A percentile compares a stretch with the other conserved stretches of the same genome.
Conservation (phyloP, 257 asterid genomes). For the Handroanthus guayacan region DNA sequence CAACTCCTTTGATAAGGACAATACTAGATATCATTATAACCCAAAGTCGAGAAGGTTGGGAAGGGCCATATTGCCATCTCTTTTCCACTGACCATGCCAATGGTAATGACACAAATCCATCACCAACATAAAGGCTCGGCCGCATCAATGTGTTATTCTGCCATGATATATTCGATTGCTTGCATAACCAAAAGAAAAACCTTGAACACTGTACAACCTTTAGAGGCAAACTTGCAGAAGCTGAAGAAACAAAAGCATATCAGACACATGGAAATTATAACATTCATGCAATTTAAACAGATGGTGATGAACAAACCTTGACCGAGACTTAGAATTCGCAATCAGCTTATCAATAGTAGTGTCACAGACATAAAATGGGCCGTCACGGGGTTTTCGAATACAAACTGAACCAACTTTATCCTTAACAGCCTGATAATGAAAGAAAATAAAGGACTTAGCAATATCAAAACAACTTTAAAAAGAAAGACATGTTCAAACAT, state of each 20-base stretch:
- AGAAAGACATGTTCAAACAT: slow-evolving; percentile 20
- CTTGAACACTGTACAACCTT: slow-evolving; percentile 79
- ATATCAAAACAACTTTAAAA: slow-evolving; percentile 20
- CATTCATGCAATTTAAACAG: not conserved
- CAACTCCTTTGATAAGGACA: too few relatives aligned
- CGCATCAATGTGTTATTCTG: slow-evolving; percentile 82
- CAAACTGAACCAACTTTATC: slow-evolving; percentile 90
- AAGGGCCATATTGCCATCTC: too few relatives aligned
- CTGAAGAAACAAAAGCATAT: slow-evolving; percentile 51
- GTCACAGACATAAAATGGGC: slow-evolving; percentile 93
- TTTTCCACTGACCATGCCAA: too few relatives aligned
- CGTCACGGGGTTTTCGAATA: slow-evolving; percentile 88
- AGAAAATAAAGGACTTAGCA: not conserved
- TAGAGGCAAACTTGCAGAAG: slow-evolving; percentile 88
- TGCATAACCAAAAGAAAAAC: slow-evolving; percentile 80
- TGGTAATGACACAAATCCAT: slow-evolving; percentile 73
- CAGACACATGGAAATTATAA: not conserved
- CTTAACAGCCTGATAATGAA: slow-evolving; percentile 72
- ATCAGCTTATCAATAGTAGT: slow-evolving; percentile 92
- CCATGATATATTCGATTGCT: slow-evolving; percentile 71
- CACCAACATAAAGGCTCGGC: slow-evolving; percentile 52
- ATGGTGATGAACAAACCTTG: slow-evolving; percentile 60
- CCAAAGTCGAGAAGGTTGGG: too few relatives aligned
- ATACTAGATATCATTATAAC: too few relatives aligned
- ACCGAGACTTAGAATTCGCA: slow-evolving; percentile 95